A percentile compares a stretch with the other conserved stretches of the same genome.
These are phyloP conservation scores for Chytridium lagenaria DNA, from an alignment of 371 early-diverging fungal species.

Conservation along the genomic window DNA sequence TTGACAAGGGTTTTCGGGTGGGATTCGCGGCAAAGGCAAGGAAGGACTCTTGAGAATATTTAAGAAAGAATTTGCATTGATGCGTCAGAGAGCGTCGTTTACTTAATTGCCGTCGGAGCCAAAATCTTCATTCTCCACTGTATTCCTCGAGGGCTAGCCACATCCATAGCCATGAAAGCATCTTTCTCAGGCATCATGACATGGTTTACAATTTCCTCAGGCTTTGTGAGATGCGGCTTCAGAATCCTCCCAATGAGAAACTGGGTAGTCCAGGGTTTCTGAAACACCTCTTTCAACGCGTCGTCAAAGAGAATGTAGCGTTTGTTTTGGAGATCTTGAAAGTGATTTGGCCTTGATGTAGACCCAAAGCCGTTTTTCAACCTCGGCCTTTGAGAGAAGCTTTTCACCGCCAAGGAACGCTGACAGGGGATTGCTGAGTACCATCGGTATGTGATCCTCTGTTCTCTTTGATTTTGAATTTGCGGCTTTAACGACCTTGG, in stretches of 20 bases:
- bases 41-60: too few species aligned
- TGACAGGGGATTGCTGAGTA: conserved; percentile 26
- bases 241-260: conserved; percentile 63
- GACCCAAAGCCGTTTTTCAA: conserved; percentile 76
- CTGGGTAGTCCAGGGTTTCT: conserved; percentile 49
- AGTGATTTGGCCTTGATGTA: conserved; percentile 84
- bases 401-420: conserved; percentile 32
- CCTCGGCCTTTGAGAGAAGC: conserved; percentile 38
- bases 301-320: conserved; percentile 60
- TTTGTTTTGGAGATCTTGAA: conserved; percentile 80
- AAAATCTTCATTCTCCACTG: conserved; percentile 10
- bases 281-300: conserved; percentile 61
- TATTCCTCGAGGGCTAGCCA: neutral
- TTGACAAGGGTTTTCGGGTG: too few species aligned
- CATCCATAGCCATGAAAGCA: neutral
- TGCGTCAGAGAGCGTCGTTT: too few species aligned
- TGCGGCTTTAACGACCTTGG: neutral
- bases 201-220: neutral
- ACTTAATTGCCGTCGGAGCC: too few species aligned
- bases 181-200: neutral
- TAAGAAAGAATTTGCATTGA: too few species aligned
- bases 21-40: too few species aligned
- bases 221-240: conserved; percentile 43
- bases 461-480: conserved; percentile 5
- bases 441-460: conserved; percentile 24